phyloP scores from a whole-genome alignment of 1,284 basidiomycete species.

The Porogramme epimiltina region DNA sequence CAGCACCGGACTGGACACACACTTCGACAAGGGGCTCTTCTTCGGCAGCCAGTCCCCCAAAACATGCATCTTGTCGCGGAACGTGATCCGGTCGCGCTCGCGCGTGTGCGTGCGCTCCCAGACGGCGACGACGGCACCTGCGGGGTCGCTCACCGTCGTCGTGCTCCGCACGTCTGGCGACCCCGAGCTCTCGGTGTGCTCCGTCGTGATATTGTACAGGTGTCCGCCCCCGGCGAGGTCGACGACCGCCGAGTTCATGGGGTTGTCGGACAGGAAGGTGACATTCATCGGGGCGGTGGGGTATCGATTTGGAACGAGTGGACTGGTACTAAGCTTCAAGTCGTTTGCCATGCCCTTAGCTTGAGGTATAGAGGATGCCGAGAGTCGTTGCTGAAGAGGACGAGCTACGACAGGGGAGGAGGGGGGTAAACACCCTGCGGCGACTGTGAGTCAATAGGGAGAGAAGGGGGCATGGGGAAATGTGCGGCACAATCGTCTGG shows the following conservation, averaged over 20 bases:
- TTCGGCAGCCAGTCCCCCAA: slow-evolving; percentile 6
- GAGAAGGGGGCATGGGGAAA: too few relatives aligned
- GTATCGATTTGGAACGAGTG: too few relatives aligned
- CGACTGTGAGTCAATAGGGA: too few relatives aligned
- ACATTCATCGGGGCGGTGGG: slow-evolving; percentile 1
- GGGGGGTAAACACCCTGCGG: too few relatives aligned
- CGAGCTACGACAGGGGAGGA: too few relatives aligned
- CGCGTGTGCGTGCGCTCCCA: slow-evolving; percentile 8
- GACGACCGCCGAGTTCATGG: slow-evolving; percentile 5
- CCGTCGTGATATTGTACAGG: slow-evolving; percentile 7
- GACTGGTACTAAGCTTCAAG: too few relatives aligned
- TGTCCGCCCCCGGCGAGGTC: slow-evolving; percentile 4
- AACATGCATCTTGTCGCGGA: slow-evolving; percentile 7
- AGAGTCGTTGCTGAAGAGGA: too few relatives aligned
- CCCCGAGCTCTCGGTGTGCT: background rate
- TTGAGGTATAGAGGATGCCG: too few relatives aligned
- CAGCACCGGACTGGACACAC: background rate
- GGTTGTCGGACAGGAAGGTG: slow-evolving; percentile 9
- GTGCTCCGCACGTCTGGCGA: background rate
- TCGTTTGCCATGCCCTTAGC: too few relatives aligned
- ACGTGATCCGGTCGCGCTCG: slow-evolving; percentile 3
- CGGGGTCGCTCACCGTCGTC: slow-evolving; percentile 2
- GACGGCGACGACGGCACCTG: slow-evolving; percentile 1
- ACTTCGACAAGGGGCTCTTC: slow-evolving; percentile 7
- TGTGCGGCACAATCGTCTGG: too few relatives aligned